These are phyloP conservation scores for Camellia oleifera DNA, from an alignment of 179 eudicot species.

Conservation along the genomic window DNA sequence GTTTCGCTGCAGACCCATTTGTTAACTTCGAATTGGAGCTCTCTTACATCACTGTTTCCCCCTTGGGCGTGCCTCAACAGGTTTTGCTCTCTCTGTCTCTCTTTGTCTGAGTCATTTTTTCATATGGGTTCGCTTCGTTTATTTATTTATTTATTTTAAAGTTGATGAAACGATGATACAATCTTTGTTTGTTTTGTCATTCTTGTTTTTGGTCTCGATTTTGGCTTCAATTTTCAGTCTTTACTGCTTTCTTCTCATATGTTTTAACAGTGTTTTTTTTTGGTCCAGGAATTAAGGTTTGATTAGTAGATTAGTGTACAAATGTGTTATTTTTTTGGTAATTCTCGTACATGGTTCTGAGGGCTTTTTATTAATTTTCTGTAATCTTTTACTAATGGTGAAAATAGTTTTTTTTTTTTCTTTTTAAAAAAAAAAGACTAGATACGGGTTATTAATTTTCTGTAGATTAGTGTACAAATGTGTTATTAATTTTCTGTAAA, in stretches of 20 bases:
- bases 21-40: slow-evolving; percentile 35
- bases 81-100: slow-evolving; percentile 25
- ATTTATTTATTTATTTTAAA: background rate
- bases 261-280: background rate
- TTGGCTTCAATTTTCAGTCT: background rate
- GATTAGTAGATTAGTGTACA: too few species aligned
- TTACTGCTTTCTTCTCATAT: too few species aligned
- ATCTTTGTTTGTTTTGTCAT: background rate
- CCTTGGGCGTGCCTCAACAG: slow-evolving; percentile 80
- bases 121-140: background rate
- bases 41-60: slow-evolving; percentile 71
- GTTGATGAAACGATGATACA: background rate
- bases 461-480: too few species aligned
- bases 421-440: too few species aligned
- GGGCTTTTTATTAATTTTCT: background rate
- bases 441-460: too few species aligned
- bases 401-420: background rate
- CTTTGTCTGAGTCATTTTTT: background rate
- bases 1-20: slow-evolving; percentile 51
- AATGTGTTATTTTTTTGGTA: background rate
- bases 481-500: background rate
- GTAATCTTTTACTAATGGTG: background rate
- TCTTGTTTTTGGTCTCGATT: background rate
- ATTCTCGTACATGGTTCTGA: background rate
- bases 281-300: too few species aligned